These are phyloP conservation scores for Talaromyces sp. DNA, from an alignment of 2,329 filamentous ascomycete genomes.

Conservation along the genomic window DNA sequence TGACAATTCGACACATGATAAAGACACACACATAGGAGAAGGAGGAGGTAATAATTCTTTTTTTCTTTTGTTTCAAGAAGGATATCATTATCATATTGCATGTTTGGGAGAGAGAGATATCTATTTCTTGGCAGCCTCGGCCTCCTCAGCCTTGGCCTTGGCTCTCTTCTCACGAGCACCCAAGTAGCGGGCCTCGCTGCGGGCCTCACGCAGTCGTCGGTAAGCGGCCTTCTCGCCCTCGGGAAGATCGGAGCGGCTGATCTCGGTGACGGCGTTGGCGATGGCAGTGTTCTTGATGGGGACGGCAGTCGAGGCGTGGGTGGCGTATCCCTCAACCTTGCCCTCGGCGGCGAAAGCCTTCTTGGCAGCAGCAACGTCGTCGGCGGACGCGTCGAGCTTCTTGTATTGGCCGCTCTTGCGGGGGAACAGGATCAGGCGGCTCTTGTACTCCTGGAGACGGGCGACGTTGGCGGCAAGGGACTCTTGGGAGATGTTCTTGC, in stretches of 20 bases:
- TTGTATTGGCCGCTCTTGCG: constrained; percentile 90
- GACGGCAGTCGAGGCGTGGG: constrained; percentile 55
- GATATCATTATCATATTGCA: constrained; percentile 14
- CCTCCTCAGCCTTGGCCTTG: constrained; percentile 71
- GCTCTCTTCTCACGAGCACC: constrained; percentile 91
- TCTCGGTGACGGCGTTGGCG: constrained; percentile 61
- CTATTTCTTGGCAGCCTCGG: constrained; percentile 52
- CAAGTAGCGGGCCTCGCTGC: constrained; percentile 73
- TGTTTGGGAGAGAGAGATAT: constrained; percentile 20
- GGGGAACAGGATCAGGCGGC: constrained; percentile 95
- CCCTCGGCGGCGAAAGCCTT: constrained; percentile 45
- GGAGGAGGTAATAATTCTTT: constrained; percentile 19
- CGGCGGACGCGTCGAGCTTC: constrained; percentile 82
- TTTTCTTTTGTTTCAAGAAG: constrained; percentile 28
- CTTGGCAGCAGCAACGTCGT: constrained; percentile 69
- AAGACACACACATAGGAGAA: background rate
- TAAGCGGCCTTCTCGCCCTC: constrained; percentile 80
- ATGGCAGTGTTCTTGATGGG: constrained; percentile 63
- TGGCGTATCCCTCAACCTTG: constrained; percentile 50
- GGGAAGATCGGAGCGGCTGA: constrained; percentile 78
- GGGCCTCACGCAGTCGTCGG: constrained; percentile 75
- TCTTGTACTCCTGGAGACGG: constrained; percentile 96
- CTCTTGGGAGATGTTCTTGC: constrained; percentile 96
- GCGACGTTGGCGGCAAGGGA: constrained; percentile 89
- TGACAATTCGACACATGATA: constrained; percentile 13